Evolutionary conservation across 2,329 filamentous ascomycete genomes (phyloP), one percentile per base, ranked within the genome.

Genomic region (Cytospora paraplurivora): DNA sequence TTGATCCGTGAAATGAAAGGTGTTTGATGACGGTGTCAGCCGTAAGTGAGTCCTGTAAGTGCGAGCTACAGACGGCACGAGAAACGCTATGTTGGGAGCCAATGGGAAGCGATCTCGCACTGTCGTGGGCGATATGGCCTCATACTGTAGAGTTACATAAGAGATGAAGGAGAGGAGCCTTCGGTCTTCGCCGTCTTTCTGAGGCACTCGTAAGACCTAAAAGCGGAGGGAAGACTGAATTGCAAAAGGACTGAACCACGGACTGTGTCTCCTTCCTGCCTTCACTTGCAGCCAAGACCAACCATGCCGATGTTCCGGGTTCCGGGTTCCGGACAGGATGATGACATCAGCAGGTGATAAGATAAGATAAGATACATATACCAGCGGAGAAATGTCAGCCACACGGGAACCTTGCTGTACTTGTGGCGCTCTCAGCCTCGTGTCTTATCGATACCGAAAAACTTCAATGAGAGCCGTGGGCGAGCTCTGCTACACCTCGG

Each of bases 401-500:
- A 33, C 51, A 44, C 38, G 19, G 19, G 3, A 15, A 15, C 10
- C 32, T n/a, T 21, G 27, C 35, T 32, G 57, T 27, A 27, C 49
- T 55, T 61, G 15, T 17, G 1, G 3, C 7, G n/a, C 38, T 19
- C 38, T 21, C 15, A 21, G 8, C 59, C 37, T 61, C 37, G 13
- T 38, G 0, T 12, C 51, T 61, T 61, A 61, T 61, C 59, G 59
- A 61, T 61, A 61, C 51, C 59, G 54, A 44, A 61, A 61, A 61
- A 61, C 49, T 50, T n/a, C 59, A 52, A 17, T 38, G 44, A 47
- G n/a, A 47, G 10, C 27, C 27, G 27, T 27, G 15, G 12, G 12
- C 12, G 44, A 47, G 44, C n/a, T n/a, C n/a, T 19, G n/a, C 17
- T 21, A 47, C n/a, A 17, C 44, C 44, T 47, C 41, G 41, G 8